A percentile compares a stretch with the other conserved stretches of the same genome.
Evolutionary conservation across 2,329 filamentous ascomycete species (phyloP).

Genomic region (Pseudogymnoascus sp.): DNA sequence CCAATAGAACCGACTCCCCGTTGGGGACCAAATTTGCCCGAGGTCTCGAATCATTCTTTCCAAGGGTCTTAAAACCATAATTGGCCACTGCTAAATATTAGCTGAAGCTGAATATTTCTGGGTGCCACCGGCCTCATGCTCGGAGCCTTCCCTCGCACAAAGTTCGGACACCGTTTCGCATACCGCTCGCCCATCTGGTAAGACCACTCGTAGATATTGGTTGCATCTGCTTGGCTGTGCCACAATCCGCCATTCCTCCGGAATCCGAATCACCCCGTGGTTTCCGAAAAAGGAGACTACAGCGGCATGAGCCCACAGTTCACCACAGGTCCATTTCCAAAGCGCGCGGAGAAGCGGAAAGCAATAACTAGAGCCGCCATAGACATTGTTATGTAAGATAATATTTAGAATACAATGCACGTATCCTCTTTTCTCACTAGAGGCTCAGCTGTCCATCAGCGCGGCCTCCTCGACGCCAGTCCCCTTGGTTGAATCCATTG

Average conservation of each 20-base stretch:
- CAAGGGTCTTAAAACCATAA: not conserved
- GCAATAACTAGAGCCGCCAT: not conserved
- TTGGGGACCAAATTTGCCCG: not conserved
- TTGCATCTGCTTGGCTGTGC: not conserved
- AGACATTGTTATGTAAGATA: not conserved
- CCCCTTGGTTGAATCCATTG: not conserved
- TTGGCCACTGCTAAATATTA: conserved; percentile 1
- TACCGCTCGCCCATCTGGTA: not conserved
- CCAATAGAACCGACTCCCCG: not conserved
- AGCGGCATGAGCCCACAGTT: not conserved
- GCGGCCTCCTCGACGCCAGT: not conserved
- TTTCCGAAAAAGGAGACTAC: not conserved
- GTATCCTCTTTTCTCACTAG: not conserved
- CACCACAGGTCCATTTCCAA: not conserved
- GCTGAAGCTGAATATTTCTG: not conserved
- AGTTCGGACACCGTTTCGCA: conserved; percentile 6
- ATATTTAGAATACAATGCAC: not conserved
- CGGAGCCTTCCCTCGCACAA: not conserved
- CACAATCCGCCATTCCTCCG: not conserved
- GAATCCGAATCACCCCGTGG: not conserved
- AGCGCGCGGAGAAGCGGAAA: not conserved
- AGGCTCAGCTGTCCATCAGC: not conserved
- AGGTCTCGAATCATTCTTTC: not conserved
- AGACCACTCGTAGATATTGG: not conserved
- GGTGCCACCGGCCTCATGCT: not conserved